phyloP scores from a whole-genome alignment of 140 eudicot genomes.

The Stevia rebaudiana region DNA sequence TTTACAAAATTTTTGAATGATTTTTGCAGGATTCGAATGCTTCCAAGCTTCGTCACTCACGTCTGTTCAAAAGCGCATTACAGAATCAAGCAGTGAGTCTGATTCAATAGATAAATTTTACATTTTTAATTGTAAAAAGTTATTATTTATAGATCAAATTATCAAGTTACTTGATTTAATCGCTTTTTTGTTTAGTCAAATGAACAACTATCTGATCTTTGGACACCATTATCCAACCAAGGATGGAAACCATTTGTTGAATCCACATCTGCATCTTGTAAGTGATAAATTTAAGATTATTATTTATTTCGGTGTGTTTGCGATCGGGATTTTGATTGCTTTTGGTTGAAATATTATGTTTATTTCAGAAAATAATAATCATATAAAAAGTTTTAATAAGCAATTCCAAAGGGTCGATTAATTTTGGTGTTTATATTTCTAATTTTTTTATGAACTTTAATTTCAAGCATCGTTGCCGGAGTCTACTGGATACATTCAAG shows the following conservation, averaged over 20 bases:
- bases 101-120: constrained; percentile 5
- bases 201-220: constrained; percentile 63
- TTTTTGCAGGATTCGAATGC: constrained; percentile 63
- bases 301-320: not conserved
- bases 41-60: constrained; percentile 72
- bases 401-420: not conserved
- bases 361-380: too few species aligned
- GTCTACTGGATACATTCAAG: constrained; percentile 84
- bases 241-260: constrained; percentile 68
- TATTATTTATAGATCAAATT: not conserved
- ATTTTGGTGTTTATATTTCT: not conserved
- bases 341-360: not conserved
- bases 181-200: constrained; percentile 41
- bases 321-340: not conserved
- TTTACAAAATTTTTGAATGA: constrained; percentile 2
- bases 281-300: constrained; percentile 27
- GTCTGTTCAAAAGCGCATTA: constrained; percentile 64
- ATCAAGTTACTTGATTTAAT: not conserved
- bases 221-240: constrained; percentile 79
- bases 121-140: not conserved
- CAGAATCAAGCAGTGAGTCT: constrained; percentile 65
- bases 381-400: not conserved
- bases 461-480: constrained; percentile 53
- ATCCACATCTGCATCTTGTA: constrained; percentile 44
- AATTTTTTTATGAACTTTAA: constrained; percentile 13